Conservation (phyloP, 1,284 basidiomycete species). For the Puccinia brachypodii region DNA sequence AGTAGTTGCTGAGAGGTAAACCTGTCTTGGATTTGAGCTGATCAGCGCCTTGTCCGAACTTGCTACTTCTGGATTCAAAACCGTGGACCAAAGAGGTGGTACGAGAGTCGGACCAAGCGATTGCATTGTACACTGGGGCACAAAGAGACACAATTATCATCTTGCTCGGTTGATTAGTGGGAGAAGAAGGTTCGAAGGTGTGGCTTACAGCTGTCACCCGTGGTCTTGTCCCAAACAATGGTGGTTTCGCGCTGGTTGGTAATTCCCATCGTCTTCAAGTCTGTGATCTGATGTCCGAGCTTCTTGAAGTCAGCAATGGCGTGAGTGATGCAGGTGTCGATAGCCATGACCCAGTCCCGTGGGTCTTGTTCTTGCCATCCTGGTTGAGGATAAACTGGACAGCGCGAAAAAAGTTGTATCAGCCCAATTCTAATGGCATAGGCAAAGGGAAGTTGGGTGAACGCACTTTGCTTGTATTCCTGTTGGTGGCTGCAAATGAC, state of each 20-base stretch:
- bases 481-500: slow-evolving; percentile 82
- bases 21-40: slow-evolving; percentile 67
- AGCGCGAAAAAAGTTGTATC: not conserved
- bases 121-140: slow-evolving; percentile 61
- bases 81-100: slow-evolving; percentile 79
- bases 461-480: slow-evolving; percentile 54
- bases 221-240: slow-evolving; percentile 78
- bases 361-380: slow-evolving; percentile 97
- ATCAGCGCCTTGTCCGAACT: slow-evolving; percentile 66
- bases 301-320: slow-evolving; percentile 73
- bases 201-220: slow-evolving; percentile 73
- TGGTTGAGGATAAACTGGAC: slow-evolving; percentile 49
- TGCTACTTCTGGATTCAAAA: slow-evolving; percentile 26
- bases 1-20: slow-evolving; percentile 65
- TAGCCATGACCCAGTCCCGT: slow-evolving; percentile 74
- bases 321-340: slow-evolving; percentile 74
- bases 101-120: slow-evolving; percentile 94
- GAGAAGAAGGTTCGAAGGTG: slow-evolving; percentile 62
- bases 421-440: not conserved
- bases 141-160: not conserved
- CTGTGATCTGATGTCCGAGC: slow-evolving; percentile 71
- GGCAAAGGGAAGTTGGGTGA: not conserved
- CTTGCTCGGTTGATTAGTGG: not conserved
- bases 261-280: slow-evolving; percentile 91
- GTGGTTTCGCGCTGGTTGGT: slow-evolving; percentile 98